phyloP scores from a whole-genome alignment of 1,139 yeast species.

The Williopsis jadinii region DNA sequence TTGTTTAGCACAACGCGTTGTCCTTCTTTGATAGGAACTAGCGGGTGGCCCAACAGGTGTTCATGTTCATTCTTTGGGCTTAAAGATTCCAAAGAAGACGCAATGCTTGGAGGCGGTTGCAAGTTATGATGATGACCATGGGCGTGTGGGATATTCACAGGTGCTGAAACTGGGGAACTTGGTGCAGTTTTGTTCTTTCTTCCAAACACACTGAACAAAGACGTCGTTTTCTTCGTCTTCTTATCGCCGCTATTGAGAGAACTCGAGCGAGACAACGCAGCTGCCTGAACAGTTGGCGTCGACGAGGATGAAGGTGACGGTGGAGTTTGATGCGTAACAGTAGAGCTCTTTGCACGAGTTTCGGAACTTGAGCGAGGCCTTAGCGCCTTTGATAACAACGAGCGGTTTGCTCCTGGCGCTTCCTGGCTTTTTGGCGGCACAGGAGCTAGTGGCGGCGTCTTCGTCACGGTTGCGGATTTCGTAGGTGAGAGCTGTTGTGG shows the following conservation, averaged over 20 bases:
- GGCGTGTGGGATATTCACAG: conserved; percentile 14
- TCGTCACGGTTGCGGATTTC: too few species aligned
- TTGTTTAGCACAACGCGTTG: conserved; percentile 38
- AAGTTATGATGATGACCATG: conserved; percentile 2
- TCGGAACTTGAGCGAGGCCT: conserved; percentile 20
- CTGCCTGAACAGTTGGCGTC: conserved; percentile 1
- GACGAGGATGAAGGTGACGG: conserved; percentile 7
- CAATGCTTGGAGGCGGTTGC: background rate
- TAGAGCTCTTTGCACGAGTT: conserved; percentile 5
- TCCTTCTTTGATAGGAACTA: conserved; percentile 4
- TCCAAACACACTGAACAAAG: conserved; percentile 47
- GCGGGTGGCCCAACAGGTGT: conserved; percentile 1
- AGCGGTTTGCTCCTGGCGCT: background rate
- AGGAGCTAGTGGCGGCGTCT: background rate
- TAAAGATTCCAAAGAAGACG: conserved; percentile 18
- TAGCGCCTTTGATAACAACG: conserved; percentile 15
- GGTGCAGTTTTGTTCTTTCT: conserved; percentile 37
- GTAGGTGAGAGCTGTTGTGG: too few species aligned
- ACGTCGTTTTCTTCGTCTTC: conserved; percentile 29
- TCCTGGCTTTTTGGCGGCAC: background rate
- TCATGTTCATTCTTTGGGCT: conserved; percentile 13
- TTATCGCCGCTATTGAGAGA: conserved; percentile 2
- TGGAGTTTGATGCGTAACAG: conserved; percentile 1
- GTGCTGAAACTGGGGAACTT: conserved; percentile 13
- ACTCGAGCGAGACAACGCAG: conserved; percentile 12